Evolutionary conservation across 1,284 basidiomycete genomes (phyloP).

Genomic region (Phenoliferia sp.): DNA sequence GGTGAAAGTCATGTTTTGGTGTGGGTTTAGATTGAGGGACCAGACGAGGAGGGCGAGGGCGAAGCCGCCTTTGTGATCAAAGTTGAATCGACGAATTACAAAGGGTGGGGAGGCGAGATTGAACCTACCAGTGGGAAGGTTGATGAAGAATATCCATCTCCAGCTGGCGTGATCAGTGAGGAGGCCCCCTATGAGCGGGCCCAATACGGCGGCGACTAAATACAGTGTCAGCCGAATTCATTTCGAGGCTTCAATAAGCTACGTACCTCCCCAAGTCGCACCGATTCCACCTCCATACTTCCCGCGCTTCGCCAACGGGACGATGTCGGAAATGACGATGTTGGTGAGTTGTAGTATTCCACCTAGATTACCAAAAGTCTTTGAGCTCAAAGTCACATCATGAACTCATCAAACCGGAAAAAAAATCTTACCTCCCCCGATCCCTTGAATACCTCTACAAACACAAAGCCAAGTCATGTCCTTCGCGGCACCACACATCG

Average conservation of each 20-base stretch:
- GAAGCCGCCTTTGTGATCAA: slow-evolving; percentile 59
- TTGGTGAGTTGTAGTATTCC: slow-evolving; percentile 56
- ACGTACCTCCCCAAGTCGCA: slow-evolving; percentile 74
- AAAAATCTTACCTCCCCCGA: slow-evolving; percentile 55
- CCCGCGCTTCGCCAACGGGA: slow-evolving; percentile 56
- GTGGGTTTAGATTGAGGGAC: slow-evolving; percentile 70
- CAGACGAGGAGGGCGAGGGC: slow-evolving; percentile 54
- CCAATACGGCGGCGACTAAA: slow-evolving; percentile 64
- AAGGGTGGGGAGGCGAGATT: no score
- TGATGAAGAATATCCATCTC: neutral
- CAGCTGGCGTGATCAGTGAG: neutral
- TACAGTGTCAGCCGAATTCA: no score
- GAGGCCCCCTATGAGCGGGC: slow-evolving; percentile 52
- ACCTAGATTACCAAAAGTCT: no score
- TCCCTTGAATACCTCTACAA: slow-evolving; percentile 71
- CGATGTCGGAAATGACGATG: slow-evolving; percentile 75
- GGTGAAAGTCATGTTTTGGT: slow-evolving; percentile 6
- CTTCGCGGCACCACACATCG: slow-evolving; percentile 74
- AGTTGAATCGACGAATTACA: no score
- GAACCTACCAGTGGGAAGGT: no score
- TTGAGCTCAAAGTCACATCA: neutral
- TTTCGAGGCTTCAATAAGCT: no score
- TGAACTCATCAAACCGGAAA: neutral
- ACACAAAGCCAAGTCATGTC: slow-evolving; percentile 68
- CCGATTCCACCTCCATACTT: slow-evolving; percentile 69